These are phyloP conservation scores for Linum lewisii DNA, from an alignment of 345 rosid species.

Conservation along the genomic window DNA sequence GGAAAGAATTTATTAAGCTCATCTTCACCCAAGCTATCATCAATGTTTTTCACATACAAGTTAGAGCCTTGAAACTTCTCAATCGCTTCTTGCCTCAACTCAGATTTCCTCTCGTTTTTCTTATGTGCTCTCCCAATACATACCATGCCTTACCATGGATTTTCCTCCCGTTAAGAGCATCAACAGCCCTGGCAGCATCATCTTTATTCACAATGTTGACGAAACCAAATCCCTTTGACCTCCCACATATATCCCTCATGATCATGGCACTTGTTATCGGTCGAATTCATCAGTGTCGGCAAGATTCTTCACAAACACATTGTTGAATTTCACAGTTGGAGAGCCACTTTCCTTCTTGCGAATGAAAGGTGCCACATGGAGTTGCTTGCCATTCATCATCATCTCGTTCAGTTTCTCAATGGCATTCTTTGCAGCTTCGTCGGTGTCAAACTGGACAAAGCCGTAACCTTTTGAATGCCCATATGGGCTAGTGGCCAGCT, in stretches of 20 bases:
- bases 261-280: constrained; percentile 54
- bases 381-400: constrained; percentile 59
- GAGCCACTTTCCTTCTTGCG: constrained; percentile 36
- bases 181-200: too few species aligned
- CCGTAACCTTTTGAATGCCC: too few species aligned
- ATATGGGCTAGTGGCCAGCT: too few species aligned
- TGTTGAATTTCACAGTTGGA: constrained; percentile 42
- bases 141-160: too few species aligned
- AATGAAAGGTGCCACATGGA: too few species aligned
- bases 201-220: too few species aligned
- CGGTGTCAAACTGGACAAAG: too few species aligned
- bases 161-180: too few species aligned
- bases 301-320: constrained; percentile 57
- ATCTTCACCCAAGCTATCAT: constrained; percentile 47
- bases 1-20: constrained; percentile 57
- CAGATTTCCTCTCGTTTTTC: constrained; percentile 58
- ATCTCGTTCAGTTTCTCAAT: constrained; percentile 49
- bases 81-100: constrained; percentile 44
- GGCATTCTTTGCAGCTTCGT: constrained; percentile 42
- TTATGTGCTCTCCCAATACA: constrained; percentile 73
- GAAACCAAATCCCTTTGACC: too few species aligned
- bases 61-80: too few species aligned
- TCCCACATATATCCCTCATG: too few species aligned
- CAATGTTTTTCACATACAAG: constrained; percentile 60
- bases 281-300: constrained; percentile 36